Conservation (phyloP, 768 basidiomycete species). For the Mycena olivaceomarginata region DNA sequence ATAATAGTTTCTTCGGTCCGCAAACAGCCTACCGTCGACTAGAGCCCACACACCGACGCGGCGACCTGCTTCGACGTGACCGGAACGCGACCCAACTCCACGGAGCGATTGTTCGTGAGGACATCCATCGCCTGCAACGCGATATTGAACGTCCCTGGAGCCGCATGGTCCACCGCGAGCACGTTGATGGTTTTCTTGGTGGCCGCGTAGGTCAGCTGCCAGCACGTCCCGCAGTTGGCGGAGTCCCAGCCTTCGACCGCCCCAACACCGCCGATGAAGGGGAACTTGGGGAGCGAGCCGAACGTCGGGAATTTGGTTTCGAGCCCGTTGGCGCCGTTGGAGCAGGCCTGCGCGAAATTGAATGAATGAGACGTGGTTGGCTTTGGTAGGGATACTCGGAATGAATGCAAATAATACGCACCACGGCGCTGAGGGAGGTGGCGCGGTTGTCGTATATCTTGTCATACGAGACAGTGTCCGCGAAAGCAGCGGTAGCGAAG, state of each 20-base stretch:
- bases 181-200: slow-evolving; percentile 64
- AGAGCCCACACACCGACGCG: too few relatives aligned
- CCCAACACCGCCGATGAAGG: slow-evolving; percentile 73
- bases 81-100: too few relatives aligned
- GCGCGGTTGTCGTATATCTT: slow-evolving; percentile 66
- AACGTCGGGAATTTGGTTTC: slow-evolving; percentile 68
- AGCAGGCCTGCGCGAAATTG: slow-evolving; percentile 56
- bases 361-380: too few relatives aligned
- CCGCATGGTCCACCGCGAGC: slow-evolving; percentile 71
- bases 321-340: slow-evolving; percentile 71
- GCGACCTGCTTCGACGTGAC: too few relatives aligned
- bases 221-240: slow-evolving; percentile 75
- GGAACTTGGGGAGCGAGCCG: slow-evolving; percentile 73
- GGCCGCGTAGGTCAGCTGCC: slow-evolving; percentile 69
- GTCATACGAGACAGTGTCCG: slow-evolving; percentile 65
- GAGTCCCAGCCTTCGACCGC: slow-evolving; percentile 73
- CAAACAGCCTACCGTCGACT: too few relatives aligned
- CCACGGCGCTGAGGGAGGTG: slow-evolving; percentile 62
- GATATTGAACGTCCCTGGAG: slow-evolving; percentile 65
- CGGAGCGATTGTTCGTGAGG: too few relatives aligned
- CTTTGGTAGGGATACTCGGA: too few relatives aligned
- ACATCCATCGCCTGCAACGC: slow-evolving; percentile 51
- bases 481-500: slow-evolving; percentile 48
- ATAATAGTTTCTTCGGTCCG: too few relatives aligned
- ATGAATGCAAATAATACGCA: slow-evolving; percentile 1